Conservation (phyloP, 495 filamentous ascomycete species). For the Xylaria scruposa region DNA sequence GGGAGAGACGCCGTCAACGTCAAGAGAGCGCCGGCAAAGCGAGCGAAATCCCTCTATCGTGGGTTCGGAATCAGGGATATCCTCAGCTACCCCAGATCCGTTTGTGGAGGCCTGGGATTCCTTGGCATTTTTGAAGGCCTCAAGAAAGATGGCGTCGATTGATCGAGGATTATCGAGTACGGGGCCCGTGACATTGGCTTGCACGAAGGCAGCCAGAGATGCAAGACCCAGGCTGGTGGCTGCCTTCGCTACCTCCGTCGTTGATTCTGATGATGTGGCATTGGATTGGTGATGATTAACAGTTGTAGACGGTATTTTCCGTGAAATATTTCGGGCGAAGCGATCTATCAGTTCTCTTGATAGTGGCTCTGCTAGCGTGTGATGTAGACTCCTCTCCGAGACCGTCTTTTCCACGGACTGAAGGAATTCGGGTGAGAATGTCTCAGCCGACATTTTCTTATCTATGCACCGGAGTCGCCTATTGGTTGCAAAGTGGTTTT, state of each 20-base stretch:
- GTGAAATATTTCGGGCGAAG: constrained; percentile 5
- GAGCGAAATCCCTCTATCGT: constrained; percentile 33
- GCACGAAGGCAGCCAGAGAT: constrained; percentile 83
- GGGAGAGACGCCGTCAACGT: constrained; percentile 82
- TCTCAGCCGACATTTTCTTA: background rate
- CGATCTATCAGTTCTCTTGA: constrained; percentile 7
- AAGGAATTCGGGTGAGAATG: constrained; percentile 11
- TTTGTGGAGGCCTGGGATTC: background rate
- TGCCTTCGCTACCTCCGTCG: background rate
- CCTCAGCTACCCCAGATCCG: background rate
- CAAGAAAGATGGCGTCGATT: constrained; percentile 39
- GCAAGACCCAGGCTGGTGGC: constrained; percentile 62
- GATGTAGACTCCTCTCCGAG: constrained; percentile 2
- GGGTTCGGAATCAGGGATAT: constrained; percentile 1
- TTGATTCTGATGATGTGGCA: background rate
- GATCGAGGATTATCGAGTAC: constrained; percentile 59
- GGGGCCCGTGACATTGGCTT: constrained; percentile 91
- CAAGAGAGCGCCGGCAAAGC: constrained; percentile 67
- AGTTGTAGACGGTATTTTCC: no score
- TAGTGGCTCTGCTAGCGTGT: constrained; percentile 42
- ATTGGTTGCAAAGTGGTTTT: background rate
- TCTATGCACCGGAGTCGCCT: no score
- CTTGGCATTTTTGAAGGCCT: constrained; percentile 23
- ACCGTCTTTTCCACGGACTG: constrained; percentile 7
- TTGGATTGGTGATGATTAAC: background rate